Conservation (phyloP, 1,284 basidiomycete genomes). For the Papiliotrema nemorosa region DNA sequence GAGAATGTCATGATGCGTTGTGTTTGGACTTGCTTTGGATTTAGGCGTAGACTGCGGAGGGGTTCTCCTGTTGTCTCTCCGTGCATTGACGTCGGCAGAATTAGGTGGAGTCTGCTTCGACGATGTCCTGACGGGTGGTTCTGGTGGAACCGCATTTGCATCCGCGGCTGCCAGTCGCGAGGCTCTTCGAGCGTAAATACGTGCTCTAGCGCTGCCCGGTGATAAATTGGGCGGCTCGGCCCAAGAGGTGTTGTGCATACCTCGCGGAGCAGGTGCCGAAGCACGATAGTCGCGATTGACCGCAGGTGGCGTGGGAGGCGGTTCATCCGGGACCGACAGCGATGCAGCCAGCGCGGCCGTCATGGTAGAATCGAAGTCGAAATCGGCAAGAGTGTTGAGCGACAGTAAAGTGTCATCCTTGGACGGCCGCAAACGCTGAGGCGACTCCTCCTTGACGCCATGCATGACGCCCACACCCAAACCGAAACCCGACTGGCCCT, state of each 20-base stretch:
- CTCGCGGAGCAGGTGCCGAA: constrained; percentile 14
- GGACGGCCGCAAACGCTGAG: constrained; percentile 1
- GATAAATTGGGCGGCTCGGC: constrained; percentile 9
- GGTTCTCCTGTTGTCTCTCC: constrained; percentile 30
- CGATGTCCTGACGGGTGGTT: constrained; percentile 1
- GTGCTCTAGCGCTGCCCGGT: constrained; percentile 37
- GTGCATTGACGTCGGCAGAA: constrained; percentile 25
- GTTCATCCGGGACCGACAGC: constrained; percentile 25
- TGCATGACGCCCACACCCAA: constrained; percentile 27
- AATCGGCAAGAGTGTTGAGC: constrained; percentile 20
- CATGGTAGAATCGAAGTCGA: constrained; percentile 40
- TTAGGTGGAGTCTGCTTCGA: constrained; percentile 25
- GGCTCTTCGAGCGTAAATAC: constrained; percentile 40
- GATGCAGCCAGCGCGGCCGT: constrained; percentile 35
- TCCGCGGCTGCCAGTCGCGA: constrained; percentile 10
- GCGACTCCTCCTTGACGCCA: constrained; percentile 21
- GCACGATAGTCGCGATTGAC: constrained; percentile 10
- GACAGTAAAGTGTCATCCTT: constrained; percentile 2
- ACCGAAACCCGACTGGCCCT: constrained; percentile 13
- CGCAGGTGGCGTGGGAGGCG: constrained; percentile 3
- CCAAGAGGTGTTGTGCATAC: not conserved
- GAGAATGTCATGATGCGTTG: constrained; percentile 50
- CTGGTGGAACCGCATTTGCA: not conserved
- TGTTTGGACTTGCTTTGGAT: constrained; percentile 18
- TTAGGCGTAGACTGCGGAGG: constrained; percentile 20